phyloP scores from a whole-genome alignment of 2,329 filamentous ascomycete genomes.

The Fusarium denticulatum region DNA sequence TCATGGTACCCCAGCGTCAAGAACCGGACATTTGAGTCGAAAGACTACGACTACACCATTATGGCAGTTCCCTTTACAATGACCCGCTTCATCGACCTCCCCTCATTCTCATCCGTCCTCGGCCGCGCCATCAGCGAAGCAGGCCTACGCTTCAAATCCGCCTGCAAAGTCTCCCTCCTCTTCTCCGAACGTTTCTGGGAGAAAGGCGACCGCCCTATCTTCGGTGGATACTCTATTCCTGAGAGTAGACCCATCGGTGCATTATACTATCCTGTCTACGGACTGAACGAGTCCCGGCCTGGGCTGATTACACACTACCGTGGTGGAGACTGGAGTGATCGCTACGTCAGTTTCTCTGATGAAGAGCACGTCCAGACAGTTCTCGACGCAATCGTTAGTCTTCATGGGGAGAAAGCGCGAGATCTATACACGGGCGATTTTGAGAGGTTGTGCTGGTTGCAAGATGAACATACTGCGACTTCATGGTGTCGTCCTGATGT shows the following conservation, averaged over 20 bases:
- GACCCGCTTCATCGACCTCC: slow-evolving; percentile 70
- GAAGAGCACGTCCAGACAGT: slow-evolving; percentile 47
- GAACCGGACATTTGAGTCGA: slow-evolving; percentile 47
- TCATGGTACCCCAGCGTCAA: slow-evolving; percentile 58
- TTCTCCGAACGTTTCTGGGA: slow-evolving; percentile 73
- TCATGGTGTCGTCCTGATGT: slow-evolving; percentile 69
- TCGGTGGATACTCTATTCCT: slow-evolving; percentile 67
- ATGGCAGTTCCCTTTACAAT: slow-evolving; percentile 72
- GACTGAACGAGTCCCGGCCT: slow-evolving; percentile 70
- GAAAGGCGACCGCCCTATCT: slow-evolving; percentile 62
- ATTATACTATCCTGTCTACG: slow-evolving; percentile 74
- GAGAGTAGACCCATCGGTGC: slow-evolving; percentile 69
- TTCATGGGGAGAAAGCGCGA: slow-evolving; percentile 2
- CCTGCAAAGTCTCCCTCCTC: slow-evolving; percentile 53
- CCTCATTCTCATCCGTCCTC: slow-evolving; percentile 39
- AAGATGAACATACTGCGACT: slow-evolving; percentile 14
- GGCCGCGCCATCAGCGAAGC: slow-evolving; percentile 10
- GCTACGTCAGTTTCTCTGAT: background rate
- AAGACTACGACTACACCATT: slow-evolving; percentile 72
- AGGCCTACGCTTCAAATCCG: slow-evolving; percentile 36
- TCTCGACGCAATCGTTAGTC: slow-evolving; percentile 6
- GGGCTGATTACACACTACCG: slow-evolving; percentile 70
- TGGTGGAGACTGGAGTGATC: slow-evolving; percentile 47
- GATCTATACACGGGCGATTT: slow-evolving; percentile 13
- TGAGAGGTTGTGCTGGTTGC: slow-evolving; percentile 15